These are phyloP conservation scores for Amaranthus palmeri DNA, from an alignment of 148 eudicot species.

Conservation along the genomic window DNA sequence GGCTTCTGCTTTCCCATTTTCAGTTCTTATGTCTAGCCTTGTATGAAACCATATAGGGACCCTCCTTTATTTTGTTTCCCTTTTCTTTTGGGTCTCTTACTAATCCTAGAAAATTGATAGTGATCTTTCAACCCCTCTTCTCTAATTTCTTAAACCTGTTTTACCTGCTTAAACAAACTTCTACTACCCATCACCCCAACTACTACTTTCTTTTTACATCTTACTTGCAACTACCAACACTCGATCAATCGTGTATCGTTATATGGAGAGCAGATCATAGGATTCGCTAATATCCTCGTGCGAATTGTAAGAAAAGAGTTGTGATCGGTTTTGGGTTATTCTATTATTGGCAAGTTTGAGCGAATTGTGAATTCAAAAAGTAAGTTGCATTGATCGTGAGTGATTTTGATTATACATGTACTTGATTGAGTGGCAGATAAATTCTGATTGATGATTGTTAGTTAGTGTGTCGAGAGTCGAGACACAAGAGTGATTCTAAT, in stretches of 20 bases:
- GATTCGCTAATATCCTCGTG: no score
- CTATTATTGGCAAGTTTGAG: no score
- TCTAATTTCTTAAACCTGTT: not conserved
- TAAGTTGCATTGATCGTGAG: no score
- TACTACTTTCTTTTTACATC: not conserved
- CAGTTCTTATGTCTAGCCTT: constrained; percentile 12
- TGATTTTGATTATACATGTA: no score
- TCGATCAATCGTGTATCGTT: not conserved
- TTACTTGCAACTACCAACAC: not conserved
- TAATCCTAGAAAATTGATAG: constrained; percentile 24
- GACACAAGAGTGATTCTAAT: no score
- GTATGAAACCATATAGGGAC: constrained; percentile 9
- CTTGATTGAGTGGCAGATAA: no score
- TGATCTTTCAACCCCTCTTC: constrained; percentile 26
- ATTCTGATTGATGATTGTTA: no score
- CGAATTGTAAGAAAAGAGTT: no score
- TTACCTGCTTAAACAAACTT: not conserved
- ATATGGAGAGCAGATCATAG: no score
- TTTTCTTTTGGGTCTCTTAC: constrained; percentile 1
- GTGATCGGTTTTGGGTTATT: no score
- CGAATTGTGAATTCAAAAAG: no score
- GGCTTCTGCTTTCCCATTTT: constrained; percentile 16
- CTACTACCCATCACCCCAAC: constrained; percentile 1
- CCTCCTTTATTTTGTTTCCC: constrained; percentile 8
- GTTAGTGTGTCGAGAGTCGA: no score